Evolutionary conservation across 164 flowering plant genomes (phyloP).

Genomic region (Vitis cinerea): DNA sequence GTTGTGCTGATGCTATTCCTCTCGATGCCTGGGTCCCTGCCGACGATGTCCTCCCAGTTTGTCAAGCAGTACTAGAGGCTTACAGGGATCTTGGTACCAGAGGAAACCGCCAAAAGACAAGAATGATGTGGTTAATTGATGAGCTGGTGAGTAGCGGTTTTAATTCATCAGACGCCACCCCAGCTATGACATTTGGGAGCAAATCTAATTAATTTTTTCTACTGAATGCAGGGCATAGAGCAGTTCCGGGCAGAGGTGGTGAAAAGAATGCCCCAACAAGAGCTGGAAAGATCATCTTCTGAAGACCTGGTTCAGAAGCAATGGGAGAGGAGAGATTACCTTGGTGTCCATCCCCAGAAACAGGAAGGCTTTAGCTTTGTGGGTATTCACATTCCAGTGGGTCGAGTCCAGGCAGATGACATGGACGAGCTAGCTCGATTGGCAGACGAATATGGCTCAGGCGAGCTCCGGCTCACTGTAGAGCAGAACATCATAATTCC

Average conservation of each 20-base stretch:
- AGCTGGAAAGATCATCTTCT: conserved; percentile 63
- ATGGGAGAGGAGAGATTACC: conserved; percentile 85
- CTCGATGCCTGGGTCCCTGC: conserved; percentile 94
- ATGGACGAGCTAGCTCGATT: conserved; percentile 88
- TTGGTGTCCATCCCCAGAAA: conserved; percentile 89
- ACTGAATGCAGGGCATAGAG: conserved; percentile 76
- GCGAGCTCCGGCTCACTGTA: conserved; percentile 91
- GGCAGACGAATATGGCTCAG: conserved; percentile 81
- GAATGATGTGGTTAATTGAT: conserved; percentile 99
- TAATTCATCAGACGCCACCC: background rate
- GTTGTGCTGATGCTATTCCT: conserved; percentile 92
- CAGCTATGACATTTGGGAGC: too few relatives aligned
- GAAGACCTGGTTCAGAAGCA: conserved; percentile 65
- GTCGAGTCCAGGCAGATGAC: conserved; percentile 84
- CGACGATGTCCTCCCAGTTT: conserved; percentile 70
- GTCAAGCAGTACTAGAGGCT: conserved; percentile 81
- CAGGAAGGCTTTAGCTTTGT: conserved; percentile 79
- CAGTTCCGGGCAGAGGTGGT: conserved; percentile 84
- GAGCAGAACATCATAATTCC: conserved; percentile 96
- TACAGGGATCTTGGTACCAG: conserved; percentile 84
- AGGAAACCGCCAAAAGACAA: conserved; percentile 87
- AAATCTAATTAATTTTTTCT: background rate
- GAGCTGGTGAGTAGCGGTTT: conserved; percentile 71
- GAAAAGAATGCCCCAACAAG: conserved; percentile 73
- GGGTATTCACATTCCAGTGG: conserved; percentile 89